A percentile compares a stretch with the other conserved stretches of the same genome.
Evolutionary conservation across 352 stramenopile species (phyloP).

Genomic region (Elongisporangium undulatum): DNA sequence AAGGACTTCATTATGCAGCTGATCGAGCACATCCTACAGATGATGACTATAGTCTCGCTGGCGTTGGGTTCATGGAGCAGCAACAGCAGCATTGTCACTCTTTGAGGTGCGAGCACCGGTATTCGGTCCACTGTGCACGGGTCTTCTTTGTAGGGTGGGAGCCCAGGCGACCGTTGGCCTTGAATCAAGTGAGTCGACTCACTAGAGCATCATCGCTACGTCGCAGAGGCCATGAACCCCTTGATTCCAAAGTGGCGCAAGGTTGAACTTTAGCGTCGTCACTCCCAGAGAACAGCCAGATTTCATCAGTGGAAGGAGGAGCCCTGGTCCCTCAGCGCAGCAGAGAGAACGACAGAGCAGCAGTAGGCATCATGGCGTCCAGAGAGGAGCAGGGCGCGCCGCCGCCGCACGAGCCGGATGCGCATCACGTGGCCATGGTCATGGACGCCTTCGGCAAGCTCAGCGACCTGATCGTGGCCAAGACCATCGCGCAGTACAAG

Average conservation of each 20-base stretch:
- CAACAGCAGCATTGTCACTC: too few species aligned
- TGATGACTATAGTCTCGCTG: too few species aligned
- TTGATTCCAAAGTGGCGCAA: background rate
- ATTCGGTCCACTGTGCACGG: background rate
- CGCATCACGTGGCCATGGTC: background rate
- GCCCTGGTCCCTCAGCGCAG: background rate
- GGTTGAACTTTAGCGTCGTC: background rate
- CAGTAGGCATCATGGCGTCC: background rate
- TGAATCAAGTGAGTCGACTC: background rate
- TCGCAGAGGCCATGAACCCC: background rate
- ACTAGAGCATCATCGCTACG: background rate
- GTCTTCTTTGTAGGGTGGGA: background rate
- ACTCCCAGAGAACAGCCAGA: background rate
- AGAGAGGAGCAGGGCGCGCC: background rate
- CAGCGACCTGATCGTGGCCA: conserved; percentile 51
- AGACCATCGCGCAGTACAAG: conserved; percentile 44
- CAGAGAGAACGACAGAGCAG: background rate
- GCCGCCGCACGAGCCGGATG: background rate
- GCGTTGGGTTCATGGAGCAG: too few species aligned
- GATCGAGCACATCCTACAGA: too few species aligned
- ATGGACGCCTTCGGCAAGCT: conserved; percentile 34
- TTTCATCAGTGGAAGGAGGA: background rate
- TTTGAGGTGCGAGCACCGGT: background rate
- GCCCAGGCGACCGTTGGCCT: background rate
- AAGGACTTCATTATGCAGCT: background rate